Evolutionary conservation across 176 grass and related monocot genomes (phyloP), one percentile per base, ranked within the genome.

Genomic region (sorghum (Sorghum bicolor)): DNA sequence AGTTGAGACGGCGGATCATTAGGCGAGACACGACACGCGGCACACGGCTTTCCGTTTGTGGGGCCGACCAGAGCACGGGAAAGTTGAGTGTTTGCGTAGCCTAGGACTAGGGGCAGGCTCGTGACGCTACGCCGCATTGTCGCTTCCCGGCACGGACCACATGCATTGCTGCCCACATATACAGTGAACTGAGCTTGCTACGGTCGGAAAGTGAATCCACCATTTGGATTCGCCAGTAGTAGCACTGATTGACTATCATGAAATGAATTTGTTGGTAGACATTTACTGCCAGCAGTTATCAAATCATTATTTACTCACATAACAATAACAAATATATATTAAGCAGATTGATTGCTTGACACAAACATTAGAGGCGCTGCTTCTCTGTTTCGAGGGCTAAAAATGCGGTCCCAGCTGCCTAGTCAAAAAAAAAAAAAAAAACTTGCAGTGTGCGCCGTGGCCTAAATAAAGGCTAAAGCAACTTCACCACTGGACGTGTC

Each of bases 51-150:
- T 47, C 26, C 43, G 20, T 10, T 64, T 53, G 52, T 61, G 68
- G 76, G 75, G 22, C 61, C 68, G 28, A 19, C 29, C 2, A 28
- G 41, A 31, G 44, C 87, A 85, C 83, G 78, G 64, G 72, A 71
- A 89, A 80, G 64, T 76, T 14, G 16, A 28, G n/a, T 38, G 77
- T 70, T 62, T 58, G 11, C 11, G 3, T 57, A 14, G 62, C 22
- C 44, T 79, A 47, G 14, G 39, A 62, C 57, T 60, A 60, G 57
- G n/a, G 38, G 82, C 36, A 41, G 14, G 71, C 52, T 65, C 78
- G 64, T 81, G 72, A 58, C 43, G 65, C 40, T 80, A 77, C 43
- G 53, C 48, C 6, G 6, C 53, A 82, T 66, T 65, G 83, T 82
- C 83, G 25, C 83, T 36, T 28, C 64, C 50, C 64, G 6, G 64